Evolutionary conservation across 768 basidiomycete species (phyloP).

Genomic region (Agaricus blazei): DNA sequence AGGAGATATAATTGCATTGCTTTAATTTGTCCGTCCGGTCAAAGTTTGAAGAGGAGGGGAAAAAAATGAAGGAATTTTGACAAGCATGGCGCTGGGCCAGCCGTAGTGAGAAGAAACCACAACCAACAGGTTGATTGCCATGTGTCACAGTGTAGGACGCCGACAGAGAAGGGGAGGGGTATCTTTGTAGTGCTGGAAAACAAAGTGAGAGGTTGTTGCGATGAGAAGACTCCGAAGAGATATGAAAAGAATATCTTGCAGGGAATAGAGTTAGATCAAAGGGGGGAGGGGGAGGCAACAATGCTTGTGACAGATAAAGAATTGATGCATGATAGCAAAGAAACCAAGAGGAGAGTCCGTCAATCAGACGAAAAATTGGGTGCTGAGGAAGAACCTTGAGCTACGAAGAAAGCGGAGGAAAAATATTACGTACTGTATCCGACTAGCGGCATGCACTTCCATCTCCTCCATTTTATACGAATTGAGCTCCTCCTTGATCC

Average conservation of each 20-base stretch:
- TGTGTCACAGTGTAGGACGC: not conserved
- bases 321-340: slow-evolving; percentile 17
- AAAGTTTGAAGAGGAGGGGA: not conserved
- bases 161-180: not conserved
- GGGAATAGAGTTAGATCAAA: slow-evolving; percentile 21
- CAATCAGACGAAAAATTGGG: slow-evolving; percentile 81
- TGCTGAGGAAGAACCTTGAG: slow-evolving; percentile 37
- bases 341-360: slow-evolving; percentile 24
- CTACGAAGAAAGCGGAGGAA: not conserved
- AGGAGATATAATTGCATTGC: slow-evolving; percentile 3
- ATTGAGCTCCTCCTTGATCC: slow-evolving; percentile 98
- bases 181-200: slow-evolving; percentile 1
- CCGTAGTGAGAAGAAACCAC: not conserved
- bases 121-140: not conserved
- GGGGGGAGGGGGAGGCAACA: slow-evolving; percentile 16
- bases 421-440: slow-evolving; percentile 67
- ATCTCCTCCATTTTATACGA: slow-evolving; percentile 99
- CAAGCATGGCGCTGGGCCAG: slow-evolving; percentile 5
- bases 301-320: slow-evolving; percentile 18
- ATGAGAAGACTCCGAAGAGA: slow-evolving; percentile 8
- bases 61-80: not conserved
- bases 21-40: slow-evolving; percentile 9
- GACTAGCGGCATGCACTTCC: slow-evolving; percentile 94
- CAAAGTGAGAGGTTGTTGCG: not conserved
- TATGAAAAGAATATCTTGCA: slow-evolving; percentile 14